Base-by-base conservation (phyloP, 495 filamentous ascomycete genomes). In the Hamigera avellanea region DNA sequence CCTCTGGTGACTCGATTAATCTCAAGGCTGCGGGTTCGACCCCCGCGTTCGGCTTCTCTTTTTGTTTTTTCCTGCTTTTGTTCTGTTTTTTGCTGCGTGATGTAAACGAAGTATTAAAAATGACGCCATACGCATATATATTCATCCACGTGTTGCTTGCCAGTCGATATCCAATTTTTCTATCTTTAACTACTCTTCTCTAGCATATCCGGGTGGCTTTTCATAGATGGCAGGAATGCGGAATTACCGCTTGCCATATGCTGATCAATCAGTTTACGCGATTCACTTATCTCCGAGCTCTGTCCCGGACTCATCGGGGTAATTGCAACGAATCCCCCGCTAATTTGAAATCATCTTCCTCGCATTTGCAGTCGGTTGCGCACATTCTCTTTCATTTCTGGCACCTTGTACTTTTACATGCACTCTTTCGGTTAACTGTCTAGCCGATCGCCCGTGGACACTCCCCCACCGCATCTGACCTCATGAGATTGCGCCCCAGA, bases 11-110 rank as follows among this genome's bases (percentile, higher is more conserved):
- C n/a, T n/a, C n/a, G n/a, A n/a, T n/a, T n/a, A 23, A 76, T 76
- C 73, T 75, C 67, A 77, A 77, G 71, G 72, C 67, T 75, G 71
- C 62, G 72, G 72, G 70, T 72, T 72, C 67, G 61, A 71, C 64
- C 64, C 67, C 67, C 67, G 50, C 59, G 59, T 63, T 61, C 46
- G 59, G 57, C 56, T 62, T 49, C 40, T 46, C 33, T 48, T 59
- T 43, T 43, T 39, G 21, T 9, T 23, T n/a, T n/a, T n/a, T n/a
- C n/a, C 21, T 9, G 21, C 5, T 5, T 23, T 23, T 9, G 9
- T 23, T 23, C 5, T 23, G 9, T 23, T 33, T 30, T 30, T 30
- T 12, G 4, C 21, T 23, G 4, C 21, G 21, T 9, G 5, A 9
- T 23, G 5, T 5, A 23, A 9, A 23, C 21, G 4, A 23, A 23